phyloP scores from a whole-genome alignment of 2,329 filamentous ascomycete species.

The Pseudogymnoascus sp. region DNA sequence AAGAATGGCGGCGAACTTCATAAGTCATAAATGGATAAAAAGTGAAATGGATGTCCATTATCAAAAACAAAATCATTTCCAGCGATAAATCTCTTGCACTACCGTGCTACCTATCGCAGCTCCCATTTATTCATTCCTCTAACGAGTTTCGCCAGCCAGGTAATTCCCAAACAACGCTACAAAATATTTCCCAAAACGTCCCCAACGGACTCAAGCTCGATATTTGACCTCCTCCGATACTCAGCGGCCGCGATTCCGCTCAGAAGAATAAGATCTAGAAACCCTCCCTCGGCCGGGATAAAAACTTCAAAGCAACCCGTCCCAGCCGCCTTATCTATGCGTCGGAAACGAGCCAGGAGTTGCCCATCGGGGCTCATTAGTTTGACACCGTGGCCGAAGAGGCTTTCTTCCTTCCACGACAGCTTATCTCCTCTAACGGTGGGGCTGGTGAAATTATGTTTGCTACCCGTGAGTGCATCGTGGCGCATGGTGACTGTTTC shows the following conservation, averaged over 20 bases:
- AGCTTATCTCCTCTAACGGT: background rate
- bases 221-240: background rate
- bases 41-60: background rate
- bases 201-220: background rate
- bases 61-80: background rate
- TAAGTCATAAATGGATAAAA: background rate
- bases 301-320: background rate
- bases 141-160: background rate
- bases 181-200: background rate
- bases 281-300: background rate
- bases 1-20: background rate
- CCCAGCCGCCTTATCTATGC: background rate
- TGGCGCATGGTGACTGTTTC: background rate
- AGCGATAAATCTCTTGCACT: background rate
- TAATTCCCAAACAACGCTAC: background rate
- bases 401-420: background rate
- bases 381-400: background rate
- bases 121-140: background rate
- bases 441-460: background rate
- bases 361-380: background rate
- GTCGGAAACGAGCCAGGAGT: background rate
- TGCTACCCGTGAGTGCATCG: background rate
- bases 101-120: background rate
- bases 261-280: background rate
- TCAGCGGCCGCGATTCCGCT: background rate